Conservation (phyloP, 2,329 filamentous ascomycete genomes). For the Beauveria scarabaeidicola region DNA sequence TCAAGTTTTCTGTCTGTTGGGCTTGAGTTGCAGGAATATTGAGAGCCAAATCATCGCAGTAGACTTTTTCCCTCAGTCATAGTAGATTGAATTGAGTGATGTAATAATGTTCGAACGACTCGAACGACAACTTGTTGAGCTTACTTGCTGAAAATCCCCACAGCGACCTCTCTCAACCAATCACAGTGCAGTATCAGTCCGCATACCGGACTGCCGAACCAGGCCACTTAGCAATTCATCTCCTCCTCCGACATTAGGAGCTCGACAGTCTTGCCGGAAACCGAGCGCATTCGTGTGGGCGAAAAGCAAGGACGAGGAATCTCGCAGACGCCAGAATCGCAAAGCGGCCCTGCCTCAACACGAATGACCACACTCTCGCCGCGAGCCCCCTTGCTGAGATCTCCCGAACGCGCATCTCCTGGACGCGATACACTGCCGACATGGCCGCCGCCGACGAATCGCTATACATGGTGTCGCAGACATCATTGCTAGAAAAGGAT, state of each 20-base stretch:
- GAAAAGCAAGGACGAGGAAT: not conserved
- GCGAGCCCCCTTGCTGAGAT: not conserved
- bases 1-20: too few relatives aligned
- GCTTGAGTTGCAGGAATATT: too few relatives aligned
- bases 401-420: not conserved
- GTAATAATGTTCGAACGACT: not conserved
- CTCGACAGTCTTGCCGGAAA: not conserved
- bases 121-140: not conserved
- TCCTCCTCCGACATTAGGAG: constrained; percentile 6
- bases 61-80: not conserved
- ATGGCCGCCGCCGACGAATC: constrained; percentile 31
- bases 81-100: not conserved
- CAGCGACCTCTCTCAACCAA: not conserved
- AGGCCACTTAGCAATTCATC: not conserved
- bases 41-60: too few relatives aligned
- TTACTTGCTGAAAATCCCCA: not conserved
- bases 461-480: constrained; percentile 41
- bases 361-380: not conserved
- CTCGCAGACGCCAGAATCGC: not conserved
- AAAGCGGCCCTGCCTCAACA: not conserved
- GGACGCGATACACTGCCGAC: not conserved
- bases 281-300: not conserved
- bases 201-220: constrained; percentile 2
- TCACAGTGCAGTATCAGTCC: not conserved
- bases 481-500: constrained; percentile 38